These are phyloP conservation scores for Nemania serpens DNA, from an alignment of 2,329 filamentous ascomycete species.

Conservation along the genomic window DNA sequence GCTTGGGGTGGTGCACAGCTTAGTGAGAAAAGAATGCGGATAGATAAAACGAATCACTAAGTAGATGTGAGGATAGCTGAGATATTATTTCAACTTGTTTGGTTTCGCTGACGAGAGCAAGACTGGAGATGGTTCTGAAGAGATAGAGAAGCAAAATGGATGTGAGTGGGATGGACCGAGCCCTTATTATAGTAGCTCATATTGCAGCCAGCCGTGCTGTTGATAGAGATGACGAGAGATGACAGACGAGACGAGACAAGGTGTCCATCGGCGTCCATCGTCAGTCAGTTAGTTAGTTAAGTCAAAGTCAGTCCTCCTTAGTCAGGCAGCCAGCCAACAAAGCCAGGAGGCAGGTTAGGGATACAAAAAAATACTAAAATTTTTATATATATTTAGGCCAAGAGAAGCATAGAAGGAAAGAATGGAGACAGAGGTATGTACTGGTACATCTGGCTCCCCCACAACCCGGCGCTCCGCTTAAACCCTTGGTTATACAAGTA, in stretches of 20 bases:
- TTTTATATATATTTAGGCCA: neutral
- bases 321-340: slow-evolving; percentile 1
- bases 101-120: neutral
- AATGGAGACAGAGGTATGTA: slow-evolving; percentile 6
- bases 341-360: slow-evolving; percentile 7
- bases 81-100: slow-evolving; percentile 1
- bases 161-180: slow-evolving; percentile 19
- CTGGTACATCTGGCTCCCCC: slow-evolving; percentile 14
- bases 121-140: slow-evolving; percentile 19
- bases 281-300: slow-evolving; percentile 6
- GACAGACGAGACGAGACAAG: slow-evolving; percentile 4
- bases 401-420: neutral
- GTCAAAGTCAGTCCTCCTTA: neutral
- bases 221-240: slow-evolving; percentile 25
- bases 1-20: neutral
- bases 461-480: slow-evolving; percentile 11
- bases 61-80: neutral
- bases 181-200: slow-evolving; percentile 25
- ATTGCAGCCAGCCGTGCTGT: slow-evolving; percentile 15
- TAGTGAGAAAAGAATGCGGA: neutral
- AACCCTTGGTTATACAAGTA: too few relatives aligned
- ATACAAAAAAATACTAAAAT: neutral
- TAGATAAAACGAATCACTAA: neutral
- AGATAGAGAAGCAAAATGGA: slow-evolving; percentile 4
- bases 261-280: slow-evolving; percentile 22